Evolutionary conservation across 129 eudicot species (phyloP), one percentile per base, ranked within the genome.

Genomic region (Pulicaria dysenterica): DNA sequence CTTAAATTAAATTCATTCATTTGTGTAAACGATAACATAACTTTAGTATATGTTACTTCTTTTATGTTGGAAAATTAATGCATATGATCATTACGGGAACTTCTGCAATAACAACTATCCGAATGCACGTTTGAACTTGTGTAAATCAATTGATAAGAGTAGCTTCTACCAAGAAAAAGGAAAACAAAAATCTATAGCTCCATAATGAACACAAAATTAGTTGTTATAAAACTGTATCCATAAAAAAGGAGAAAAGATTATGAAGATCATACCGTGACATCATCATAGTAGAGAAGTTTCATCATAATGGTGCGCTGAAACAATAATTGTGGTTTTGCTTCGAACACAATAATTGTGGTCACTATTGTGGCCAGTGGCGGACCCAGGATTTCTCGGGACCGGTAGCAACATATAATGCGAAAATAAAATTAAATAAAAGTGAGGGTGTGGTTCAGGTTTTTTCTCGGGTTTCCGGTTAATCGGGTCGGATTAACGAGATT

Each of bases 291-390:
- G 49, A 84, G 84, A 42, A 95, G 94, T 81, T 95, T 95, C 99
- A 95, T 95, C 91, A 95, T 46, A 60, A 95, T 89, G 80, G 97
- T 95, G 50, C 99, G 99, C 99, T 95, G 99, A 77, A 81, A 76
- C 63, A 61, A 50, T 13, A 75, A 83, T 58, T 83, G 77, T 12
- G 85, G 80, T 80, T 81, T 81, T 19, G 96, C 90, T 37, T n/a
- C n/a, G n/a, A n/a, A n/a, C n/a, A n/a, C n/a, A n/a, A n/a, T n/a
- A n/a, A n/a, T n/a, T n/a, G n/a, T n/a, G n/a, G n/a, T n/a, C n/a
- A n/a, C n/a, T n/a, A n/a, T n/a, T n/a, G n/a, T n/a, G n/a, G n/a
- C n/a, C n/a, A n/a, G n/a, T n/a, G n/a, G n/a, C n/a, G n/a, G n/a
- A n/a, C n/a, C n/a, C n/a, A n/a, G n/a, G n/a, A n/a, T n/a, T n/a